Evolutionary conservation across 495 filamentous ascomycete species (phyloP).

Genomic region (Clohesyomyces aquaticus): DNA sequence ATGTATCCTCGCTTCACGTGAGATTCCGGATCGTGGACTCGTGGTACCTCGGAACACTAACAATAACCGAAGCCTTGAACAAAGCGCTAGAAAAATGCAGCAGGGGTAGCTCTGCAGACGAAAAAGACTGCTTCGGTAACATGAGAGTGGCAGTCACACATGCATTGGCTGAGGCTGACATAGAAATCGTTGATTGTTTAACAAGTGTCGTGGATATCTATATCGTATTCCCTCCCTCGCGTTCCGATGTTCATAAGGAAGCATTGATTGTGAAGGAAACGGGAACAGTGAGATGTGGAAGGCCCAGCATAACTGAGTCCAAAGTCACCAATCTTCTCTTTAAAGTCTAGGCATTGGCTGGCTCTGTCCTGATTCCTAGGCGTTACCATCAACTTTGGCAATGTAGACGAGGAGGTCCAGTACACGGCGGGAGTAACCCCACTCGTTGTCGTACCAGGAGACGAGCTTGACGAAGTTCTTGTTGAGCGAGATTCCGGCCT

Average conservation of each 20-base stretch:
- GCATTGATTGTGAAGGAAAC: slow-evolving; percentile 8
- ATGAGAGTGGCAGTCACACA: neutral
- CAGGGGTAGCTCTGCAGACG: slow-evolving; percentile 9
- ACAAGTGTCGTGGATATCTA: neutral
- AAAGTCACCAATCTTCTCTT: neutral
- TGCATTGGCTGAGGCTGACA: neutral
- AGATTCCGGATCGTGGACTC: neutral
- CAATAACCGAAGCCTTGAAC: neutral
- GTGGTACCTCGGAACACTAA: slow-evolving; percentile 14
- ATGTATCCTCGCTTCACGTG: neutral
- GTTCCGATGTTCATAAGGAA: slow-evolving; percentile 1
- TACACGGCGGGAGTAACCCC: slow-evolving; percentile 98
- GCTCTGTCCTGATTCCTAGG: slow-evolving; percentile 43
- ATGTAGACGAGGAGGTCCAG: slow-evolving; percentile 94
- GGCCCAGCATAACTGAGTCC: neutral
- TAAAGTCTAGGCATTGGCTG: slow-evolving; percentile 29
- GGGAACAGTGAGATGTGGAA: slow-evolving; percentile 5
- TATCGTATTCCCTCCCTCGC: slow-evolving; percentile 1
- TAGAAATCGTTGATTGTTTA: neutral
- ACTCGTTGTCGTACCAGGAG: slow-evolving; percentile 97
- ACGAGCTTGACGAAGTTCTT: slow-evolving; percentile 98
- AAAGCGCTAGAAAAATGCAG: slow-evolving; percentile 5
- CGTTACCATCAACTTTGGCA: slow-evolving; percentile 75
- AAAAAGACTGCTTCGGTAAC: neutral
- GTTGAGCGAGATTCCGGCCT: slow-evolving; percentile 98